Evolutionary conservation across 2,329 filamentous ascomycete species (phyloP), one percentile per base, ranked within the genome.

Genomic region (Fusarium nisikadoi): DNA sequence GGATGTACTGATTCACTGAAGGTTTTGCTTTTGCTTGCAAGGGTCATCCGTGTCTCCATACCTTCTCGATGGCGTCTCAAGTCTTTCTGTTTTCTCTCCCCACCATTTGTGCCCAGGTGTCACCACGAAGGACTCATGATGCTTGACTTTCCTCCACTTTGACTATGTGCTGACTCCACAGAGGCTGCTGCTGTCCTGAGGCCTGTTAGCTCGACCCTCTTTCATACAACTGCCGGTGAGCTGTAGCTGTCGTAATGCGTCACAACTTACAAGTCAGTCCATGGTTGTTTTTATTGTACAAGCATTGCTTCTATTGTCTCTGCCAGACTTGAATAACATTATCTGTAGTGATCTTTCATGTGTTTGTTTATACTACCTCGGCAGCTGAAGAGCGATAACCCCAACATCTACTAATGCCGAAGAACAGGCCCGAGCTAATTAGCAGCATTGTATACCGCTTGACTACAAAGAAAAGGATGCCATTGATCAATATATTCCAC

Each of bases 161-260:
- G 65, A 55, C 55, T 70, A 58, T 45, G 56, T 45, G 43, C 27
- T 43, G 63, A 68, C 74, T 67, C 74, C 74, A 76, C 74, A 70
- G 50, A 58, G 49, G 65, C 65, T 70, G 55, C 60, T 68, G 67
- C 73, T 69, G 67, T 72, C 55, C 73, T 60, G 64, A 70, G 74
- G 65, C 58, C 65, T 73, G 50, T 74, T 73, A 67, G 65, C 46
- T 46, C 41, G 71, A 68, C 66, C 70, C 70, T 73, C 70, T 73
- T 57, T 67, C 62, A 49, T 38, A 64, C 71, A 73, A 73, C 58
- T 73, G 70, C 70, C 70, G 70, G 43, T 36, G 20, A 55, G 42
- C 53, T 63, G 61, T 31, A 38, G 35, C 35, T 70, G 57, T 62
- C 45, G 54, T 58, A 50, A 59, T 73, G 62, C 43, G 35, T 71